Percentiles rank a stretch among this genome's conserved stretches.
Conservation (phyloP, 2,329 filamentous ascomycete genomes). For the Westerdykella ornata region DNA sequence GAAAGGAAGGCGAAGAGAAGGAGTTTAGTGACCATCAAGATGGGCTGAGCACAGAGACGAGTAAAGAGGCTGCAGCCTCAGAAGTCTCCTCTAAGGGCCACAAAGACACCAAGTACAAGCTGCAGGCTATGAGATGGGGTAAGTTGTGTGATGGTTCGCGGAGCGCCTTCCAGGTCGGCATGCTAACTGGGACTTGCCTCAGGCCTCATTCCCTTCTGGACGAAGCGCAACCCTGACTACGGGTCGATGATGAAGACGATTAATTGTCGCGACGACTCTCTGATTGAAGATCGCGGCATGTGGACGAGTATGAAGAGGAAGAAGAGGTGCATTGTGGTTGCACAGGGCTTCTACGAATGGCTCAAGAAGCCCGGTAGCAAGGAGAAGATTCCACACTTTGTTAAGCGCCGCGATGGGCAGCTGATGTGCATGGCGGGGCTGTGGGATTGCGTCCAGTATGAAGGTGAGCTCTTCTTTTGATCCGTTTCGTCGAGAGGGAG, state of each 20-base stretch:
- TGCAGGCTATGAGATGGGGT: slow-evolving; percentile 94
- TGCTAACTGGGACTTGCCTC: slow-evolving; percentile 9
- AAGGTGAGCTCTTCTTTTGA: slow-evolving; percentile 47
- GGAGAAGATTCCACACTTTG: slow-evolving; percentile 78
- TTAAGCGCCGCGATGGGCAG: slow-evolving; percentile 72
- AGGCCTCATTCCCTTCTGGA: slow-evolving; percentile 86
- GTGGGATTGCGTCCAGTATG: slow-evolving; percentile 81
- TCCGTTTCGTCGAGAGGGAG: background rate
- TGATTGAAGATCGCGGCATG: slow-evolving; percentile 70
- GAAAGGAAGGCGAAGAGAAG: slow-evolving; percentile 9
- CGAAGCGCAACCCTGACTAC: slow-evolving; percentile 74
- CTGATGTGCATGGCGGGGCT: slow-evolving; percentile 86
- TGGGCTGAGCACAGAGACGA: slow-evolving; percentile 7
- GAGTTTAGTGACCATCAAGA: slow-evolving; percentile 10
- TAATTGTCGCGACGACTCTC: slow-evolving; percentile 87
- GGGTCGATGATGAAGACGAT: slow-evolving; percentile 77
- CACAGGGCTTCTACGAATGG: slow-evolving; percentile 97
- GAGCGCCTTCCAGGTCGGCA: background rate
- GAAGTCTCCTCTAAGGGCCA: slow-evolving; percentile 13
- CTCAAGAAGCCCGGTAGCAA: slow-evolving; percentile 69
- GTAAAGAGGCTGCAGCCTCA: slow-evolving; percentile 8
- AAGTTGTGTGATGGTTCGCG: slow-evolving; percentile 7
- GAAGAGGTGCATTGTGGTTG: slow-evolving; percentile 81
- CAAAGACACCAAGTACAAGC: slow-evolving; percentile 58
- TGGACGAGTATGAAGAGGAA: slow-evolving; percentile 87